Base-by-base conservation (phyloP, 2,329 filamentous ascomycete genomes). In the Annulohypoxylon truncatum region DNA sequence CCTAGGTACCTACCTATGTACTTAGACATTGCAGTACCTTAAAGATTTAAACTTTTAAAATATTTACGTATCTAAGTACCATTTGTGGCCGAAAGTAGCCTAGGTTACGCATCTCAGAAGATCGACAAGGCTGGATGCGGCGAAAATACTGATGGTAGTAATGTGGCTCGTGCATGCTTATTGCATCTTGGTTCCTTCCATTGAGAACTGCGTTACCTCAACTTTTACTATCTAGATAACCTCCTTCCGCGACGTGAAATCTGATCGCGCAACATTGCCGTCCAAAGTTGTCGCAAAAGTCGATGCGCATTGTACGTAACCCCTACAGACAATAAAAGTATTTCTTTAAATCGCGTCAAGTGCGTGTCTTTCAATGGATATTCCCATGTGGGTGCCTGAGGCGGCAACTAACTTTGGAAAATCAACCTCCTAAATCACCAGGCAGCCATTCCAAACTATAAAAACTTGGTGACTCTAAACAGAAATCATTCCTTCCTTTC, bases 71-170 rank as follows among this genome's bases (percentile, higher is more conserved):
- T 15, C 13, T 50, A 61, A n/a, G 28, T 54, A 40, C 18, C 15
- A 7, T 5, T 20, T 22, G 13, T 52, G 35, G 12, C n/a, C 24
- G 24, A 28, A 48, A 47, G 13, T 20, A 47, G 52, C 44, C 26
- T 61, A 57, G 22, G 10, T 33, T 38, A 46, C n/a, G 22, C 38
- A 22, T 42, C 22, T 46, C 10, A 44, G 40, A 15, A 18, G 53
- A 61, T 62, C 61, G 51, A 46, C 42, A 66, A 63, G 66, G 62
- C 66, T 68, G 66, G 33, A 68, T 68, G 66, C 66, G 66, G 66
- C 66, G 59, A 66, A 54, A 56, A 61, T 51, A n/a, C n/a, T n/a
- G 48, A 42, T 15, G 24, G 38, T 38, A 58, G 24, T 15, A 33
- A 66, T 22, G 33, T 66, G 66, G 62, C 35, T 54, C 29, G 66